A percentile compares a stretch with the other conserved stretches of the same genome.
These are phyloP conservation scores for Gloeophyllum trabeum DNA, from an alignment of 768 basidiomycete genomes.

Conservation along the genomic window DNA sequence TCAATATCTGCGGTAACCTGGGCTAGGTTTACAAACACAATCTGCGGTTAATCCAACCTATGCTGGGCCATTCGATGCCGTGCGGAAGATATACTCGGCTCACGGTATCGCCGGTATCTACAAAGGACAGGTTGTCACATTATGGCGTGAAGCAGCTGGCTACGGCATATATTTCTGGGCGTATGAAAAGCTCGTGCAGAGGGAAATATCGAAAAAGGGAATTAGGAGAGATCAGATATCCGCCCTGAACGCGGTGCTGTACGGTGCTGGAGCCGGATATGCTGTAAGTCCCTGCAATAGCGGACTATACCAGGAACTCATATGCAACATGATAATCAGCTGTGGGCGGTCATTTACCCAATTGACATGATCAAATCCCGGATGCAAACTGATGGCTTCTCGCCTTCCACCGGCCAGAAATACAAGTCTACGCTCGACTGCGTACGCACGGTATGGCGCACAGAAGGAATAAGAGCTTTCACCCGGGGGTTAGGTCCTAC, in stretches of 20 bases:
- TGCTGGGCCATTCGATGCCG: constrained; percentile 78
- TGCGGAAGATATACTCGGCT: constrained; percentile 66
- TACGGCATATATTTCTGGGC: constrained; percentile 86
- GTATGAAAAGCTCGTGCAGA: constrained; percentile 87
- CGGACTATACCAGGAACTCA: not conserved
- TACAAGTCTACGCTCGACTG: constrained; percentile 80
- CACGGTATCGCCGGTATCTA: constrained; percentile 80
- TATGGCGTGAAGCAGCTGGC: constrained; percentile 72
- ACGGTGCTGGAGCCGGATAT: constrained; percentile 89
- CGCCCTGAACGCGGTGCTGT: constrained; percentile 69
- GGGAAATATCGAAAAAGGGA: constrained; percentile 66
- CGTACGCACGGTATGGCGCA: constrained; percentile 69
- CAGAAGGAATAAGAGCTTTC: constrained; percentile 80
- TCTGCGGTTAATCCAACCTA: constrained; percentile 67
- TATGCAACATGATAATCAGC: constrained; percentile 22
- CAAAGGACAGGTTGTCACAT: constrained; percentile 87
- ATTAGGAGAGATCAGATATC: constrained; percentile 69
- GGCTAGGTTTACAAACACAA: constrained; percentile 82
- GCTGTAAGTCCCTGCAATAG: constrained; percentile 40
- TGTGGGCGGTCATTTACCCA: constrained; percentile 91
- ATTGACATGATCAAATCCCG: constrained; percentile 95
- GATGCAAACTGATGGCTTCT: constrained; percentile 91
- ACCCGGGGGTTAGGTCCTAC: constrained; percentile 88
- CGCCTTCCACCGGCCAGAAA: constrained; percentile 61
- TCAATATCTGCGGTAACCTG: constrained; percentile 1